Conservation (phyloP, 257 asterid species). For the Nicotiana otophora region DNA sequence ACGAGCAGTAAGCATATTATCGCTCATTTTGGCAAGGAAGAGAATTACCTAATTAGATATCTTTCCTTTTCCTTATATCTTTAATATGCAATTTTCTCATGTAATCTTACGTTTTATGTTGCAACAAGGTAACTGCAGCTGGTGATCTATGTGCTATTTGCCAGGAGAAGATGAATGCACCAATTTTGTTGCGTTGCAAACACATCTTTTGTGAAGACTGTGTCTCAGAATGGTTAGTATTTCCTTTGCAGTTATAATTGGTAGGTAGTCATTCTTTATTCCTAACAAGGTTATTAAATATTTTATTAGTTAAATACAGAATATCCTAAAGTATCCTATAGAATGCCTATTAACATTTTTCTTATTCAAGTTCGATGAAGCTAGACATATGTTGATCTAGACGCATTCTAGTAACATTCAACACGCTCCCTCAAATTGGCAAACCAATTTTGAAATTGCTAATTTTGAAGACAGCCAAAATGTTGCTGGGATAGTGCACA, state of each 20-base stretch:
- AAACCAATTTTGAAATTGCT: no score
- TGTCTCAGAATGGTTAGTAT: conserved; percentile 61
- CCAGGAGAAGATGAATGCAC: conserved; percentile 71
- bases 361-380: no score
- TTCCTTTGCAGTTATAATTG: background rate
- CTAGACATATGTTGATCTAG: no score
- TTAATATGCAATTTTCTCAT: conserved; percentile 2
- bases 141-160: conserved; percentile 76
- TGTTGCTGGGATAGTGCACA: no score
- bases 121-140: conserved; percentile 48
- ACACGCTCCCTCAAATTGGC: no score
- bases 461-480: no score
- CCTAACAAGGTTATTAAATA: no score
- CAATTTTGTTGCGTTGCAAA: conserved; percentile 53
- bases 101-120: conserved; percentile 1
- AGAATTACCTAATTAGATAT: background rate
- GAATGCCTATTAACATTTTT: no score
- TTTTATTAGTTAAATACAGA: no score
- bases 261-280: no score
- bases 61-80: background rate
- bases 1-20: background rate
- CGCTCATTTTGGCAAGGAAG: background rate
- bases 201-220: conserved; percentile 78
- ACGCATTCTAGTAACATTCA: no score
- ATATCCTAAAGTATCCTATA: no score